Conservation (phyloP, 1,139 yeast species). For the Suhomyces terraborum region DNA sequence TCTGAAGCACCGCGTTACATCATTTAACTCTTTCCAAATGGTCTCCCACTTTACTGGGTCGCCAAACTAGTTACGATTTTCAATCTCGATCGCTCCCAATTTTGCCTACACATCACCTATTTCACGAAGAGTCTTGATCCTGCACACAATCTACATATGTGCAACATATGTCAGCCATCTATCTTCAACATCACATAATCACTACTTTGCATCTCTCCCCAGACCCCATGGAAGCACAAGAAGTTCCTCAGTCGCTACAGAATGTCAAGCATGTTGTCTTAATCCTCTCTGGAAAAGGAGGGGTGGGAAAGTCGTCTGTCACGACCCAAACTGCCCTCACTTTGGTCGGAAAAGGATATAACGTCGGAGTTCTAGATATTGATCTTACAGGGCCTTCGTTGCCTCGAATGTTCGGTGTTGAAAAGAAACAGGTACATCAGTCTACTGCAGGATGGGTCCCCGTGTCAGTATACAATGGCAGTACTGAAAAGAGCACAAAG, state of each 20-base stretch:
- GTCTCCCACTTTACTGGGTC: too few species aligned
- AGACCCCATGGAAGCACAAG: conserved; percentile 20
- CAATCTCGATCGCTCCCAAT: too few species aligned
- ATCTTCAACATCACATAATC: background rate
- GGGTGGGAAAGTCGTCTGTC: conserved; percentile 92
- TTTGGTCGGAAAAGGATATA: conserved; percentile 65
- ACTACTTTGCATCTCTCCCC: background rate
- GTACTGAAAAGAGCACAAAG: conserved; percentile 25
- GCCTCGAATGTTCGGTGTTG: conserved; percentile 96
- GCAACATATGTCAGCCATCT: background rate
- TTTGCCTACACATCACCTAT: too few species aligned
- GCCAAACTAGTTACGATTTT: too few species aligned
- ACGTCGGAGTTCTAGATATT: conserved; percentile 91
- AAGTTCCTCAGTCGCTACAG: conserved; percentile 54
- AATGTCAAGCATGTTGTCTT: conserved; percentile 67
- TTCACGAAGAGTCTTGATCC: too few species aligned
- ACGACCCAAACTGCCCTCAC: conserved; percentile 90
- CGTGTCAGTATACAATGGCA: conserved; percentile 46
- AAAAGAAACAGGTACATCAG: conserved; percentile 76
- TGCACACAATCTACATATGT: background rate
- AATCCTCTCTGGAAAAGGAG: conserved; percentile 52
- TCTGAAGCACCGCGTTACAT: too few species aligned
- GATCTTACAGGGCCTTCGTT: conserved; percentile 97
- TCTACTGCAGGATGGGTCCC: conserved; percentile 91
- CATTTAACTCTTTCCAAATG: too few species aligned